Percentiles rank a stretch among this genome's conserved stretches.
These are phyloP conservation scores for Fremontodendron californicum DNA, from an alignment of 345 rosid genomes.

Conservation along the genomic window DNA sequence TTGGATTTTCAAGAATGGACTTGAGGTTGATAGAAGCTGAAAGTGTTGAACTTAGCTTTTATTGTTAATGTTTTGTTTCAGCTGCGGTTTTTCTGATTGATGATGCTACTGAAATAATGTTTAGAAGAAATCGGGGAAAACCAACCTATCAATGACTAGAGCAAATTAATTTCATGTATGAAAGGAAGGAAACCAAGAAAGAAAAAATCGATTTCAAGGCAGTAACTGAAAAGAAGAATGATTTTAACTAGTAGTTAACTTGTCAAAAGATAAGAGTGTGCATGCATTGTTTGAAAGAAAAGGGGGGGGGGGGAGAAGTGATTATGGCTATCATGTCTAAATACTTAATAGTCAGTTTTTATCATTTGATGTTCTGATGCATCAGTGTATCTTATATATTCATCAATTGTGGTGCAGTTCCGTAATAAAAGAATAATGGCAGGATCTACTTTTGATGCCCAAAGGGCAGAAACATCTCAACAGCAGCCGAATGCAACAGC, in stretches of 20 bases:
- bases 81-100: neutral
- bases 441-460: constrained; percentile 53
- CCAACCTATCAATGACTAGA: neutral
- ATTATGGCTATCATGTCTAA: neutral
- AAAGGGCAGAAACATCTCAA: constrained; percentile 55
- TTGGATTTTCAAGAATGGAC: neutral
- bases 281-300: neutral
- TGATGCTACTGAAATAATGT: neutral
- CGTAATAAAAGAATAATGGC: constrained; percentile 59
- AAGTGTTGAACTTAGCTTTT: neutral
- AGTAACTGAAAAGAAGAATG: neutral
- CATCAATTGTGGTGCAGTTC: constrained; percentile 44
- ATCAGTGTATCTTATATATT: constrained; percentile 13
- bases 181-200: neutral
- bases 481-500: constrained; percentile 29
- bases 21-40: neutral
- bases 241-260: neutral
- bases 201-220: neutral
- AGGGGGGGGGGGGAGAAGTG: neutral
- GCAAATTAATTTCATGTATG: neutral
- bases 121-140: neutral
- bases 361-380: neutral
- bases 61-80: neutral
- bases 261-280: neutral
- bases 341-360: neutral